phyloP scores from a whole-genome alignment of 768 basidiomycete genomes.

The Mycena vulgaris region DNA sequence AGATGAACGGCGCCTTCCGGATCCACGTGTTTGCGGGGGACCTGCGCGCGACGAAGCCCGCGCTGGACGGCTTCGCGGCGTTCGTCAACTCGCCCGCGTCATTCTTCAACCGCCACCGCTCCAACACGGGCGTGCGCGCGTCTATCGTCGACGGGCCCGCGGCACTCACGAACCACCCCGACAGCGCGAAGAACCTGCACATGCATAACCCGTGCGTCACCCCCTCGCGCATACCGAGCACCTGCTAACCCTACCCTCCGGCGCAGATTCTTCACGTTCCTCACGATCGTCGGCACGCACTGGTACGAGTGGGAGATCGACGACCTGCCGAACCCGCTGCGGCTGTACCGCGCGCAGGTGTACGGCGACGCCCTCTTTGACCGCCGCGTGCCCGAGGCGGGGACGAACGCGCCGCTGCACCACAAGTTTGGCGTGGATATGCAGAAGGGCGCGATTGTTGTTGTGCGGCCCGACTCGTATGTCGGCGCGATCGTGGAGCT shows the following conservation, averaged over 20 bases:
- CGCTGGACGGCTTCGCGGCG: slow-evolving; percentile 35
- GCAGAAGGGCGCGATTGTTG: slow-evolving; percentile 46
- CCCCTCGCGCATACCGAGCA: neutral
- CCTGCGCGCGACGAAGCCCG: slow-evolving; percentile 21
- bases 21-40: slow-evolving; percentile 38
- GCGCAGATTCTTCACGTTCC: slow-evolving; percentile 38
- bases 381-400: slow-evolving; percentile 34
- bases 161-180: slow-evolving; percentile 25
- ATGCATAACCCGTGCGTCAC: slow-evolving; percentile 31
- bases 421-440: slow-evolving; percentile 34
- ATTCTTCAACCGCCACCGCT: slow-evolving; percentile 36
- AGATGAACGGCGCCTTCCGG: slow-evolving; percentile 42
- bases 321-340: slow-evolving; percentile 37
- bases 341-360: slow-evolving; percentile 39
- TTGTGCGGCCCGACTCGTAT: slow-evolving; percentile 50
- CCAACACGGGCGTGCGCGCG: slow-evolving; percentile 11
- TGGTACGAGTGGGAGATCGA: slow-evolving; percentile 40
- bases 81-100: slow-evolving; percentile 36
- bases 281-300: slow-evolving; percentile 37
- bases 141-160: slow-evolving; percentile 37
- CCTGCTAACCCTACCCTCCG: neutral
- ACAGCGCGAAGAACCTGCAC: slow-evolving; percentile 5
- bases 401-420: slow-evolving; percentile 34
- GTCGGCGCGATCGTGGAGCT: slow-evolving; percentile 47
- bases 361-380: slow-evolving; percentile 37